Evolutionary conservation across 2,329 filamentous ascomycete species (phyloP).

Genomic region (Aspergillus tamarii): DNA sequence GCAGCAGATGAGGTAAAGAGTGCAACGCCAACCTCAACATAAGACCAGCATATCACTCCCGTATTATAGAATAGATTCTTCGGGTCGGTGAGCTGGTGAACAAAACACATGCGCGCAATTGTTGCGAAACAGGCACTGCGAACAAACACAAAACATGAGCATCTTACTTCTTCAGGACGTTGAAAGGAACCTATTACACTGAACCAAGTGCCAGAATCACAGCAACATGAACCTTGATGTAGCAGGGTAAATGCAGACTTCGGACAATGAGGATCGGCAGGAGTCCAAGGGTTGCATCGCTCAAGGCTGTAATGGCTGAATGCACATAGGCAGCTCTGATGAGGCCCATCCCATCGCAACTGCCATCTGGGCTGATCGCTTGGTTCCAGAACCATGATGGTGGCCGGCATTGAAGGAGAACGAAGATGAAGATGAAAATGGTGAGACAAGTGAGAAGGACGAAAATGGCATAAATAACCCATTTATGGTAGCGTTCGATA

Average conservation of each 20-base stretch:
- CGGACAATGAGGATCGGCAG: conserved; percentile 7
- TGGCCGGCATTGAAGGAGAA: conserved; percentile 4
- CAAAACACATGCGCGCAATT: not conserved
- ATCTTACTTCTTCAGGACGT: not conserved
- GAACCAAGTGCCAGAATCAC: conserved; percentile 7
- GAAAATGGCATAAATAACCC: conserved; percentile 3
- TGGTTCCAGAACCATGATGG: conserved; percentile 8
- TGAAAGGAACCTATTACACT: not conserved
- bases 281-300: not conserved
- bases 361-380: not conserved
- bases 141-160: not conserved
- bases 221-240: not conserved
- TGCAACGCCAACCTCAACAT: conserved; percentile 4
- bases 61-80: conserved; percentile 9
- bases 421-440: conserved; percentile 6
- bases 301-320: conserved; percentile 3
- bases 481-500: conserved; percentile 1
- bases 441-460: not conserved
- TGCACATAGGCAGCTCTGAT: conserved; percentile 6
- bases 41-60: conserved; percentile 3
- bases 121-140: conserved; percentile 3
- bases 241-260: conserved; percentile 1
- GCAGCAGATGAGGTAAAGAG: conserved; percentile 7
- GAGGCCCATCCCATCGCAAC: not conserved
- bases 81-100: conserved; percentile 7